Base-by-base conservation (phyloP, 805 yeast genomes). In the Schwanniomyces polymorphus region DNA sequence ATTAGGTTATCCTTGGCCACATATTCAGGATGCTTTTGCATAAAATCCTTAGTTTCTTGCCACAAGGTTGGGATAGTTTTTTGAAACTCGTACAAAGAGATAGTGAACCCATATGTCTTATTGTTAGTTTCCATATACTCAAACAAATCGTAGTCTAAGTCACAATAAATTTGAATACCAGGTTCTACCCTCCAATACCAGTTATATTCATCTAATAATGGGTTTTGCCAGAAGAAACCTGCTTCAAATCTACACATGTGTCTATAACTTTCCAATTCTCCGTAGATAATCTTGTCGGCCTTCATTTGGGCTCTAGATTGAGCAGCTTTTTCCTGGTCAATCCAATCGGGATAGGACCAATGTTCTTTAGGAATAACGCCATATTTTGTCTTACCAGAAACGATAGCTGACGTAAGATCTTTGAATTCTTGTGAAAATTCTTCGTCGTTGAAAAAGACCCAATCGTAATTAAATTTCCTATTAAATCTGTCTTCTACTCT, bases 181-280 rank as follows among this genome's bases (percentile, higher is more conserved):
- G 97, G 97, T 68, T 91, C 97, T 46, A 91, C 96, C 70, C 97
- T 82, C 97, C 97, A 91, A 75, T 91, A 91, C 78, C 85, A 91
- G 51, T 87, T 90, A 65, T 83, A 90, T n/a, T 88, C 85, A 46
- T 74, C 74, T 76, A 91, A 64, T 48, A 86, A 61, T 38, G 85
- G 85, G 63, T 88, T 94, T 68, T 85, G 80, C 76, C 80, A 90
- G 70, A 91, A 91, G 70, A 90, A 87, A 0, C 97, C 97, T 12
- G 94, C 85, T 67, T 89, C 95, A 61, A 78, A 91, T 61, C 97
- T 79, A 66, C 97, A 90, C 97, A 90, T 90, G 67, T 90, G 95
- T 72, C 97, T 82, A 70, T 89, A 90, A 14, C 91, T 76, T 51
- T 79, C 84, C 11, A 85, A 75, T 47, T 76, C 86, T 45, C 95